A percentile compares a stretch with the other conserved stretches of the same genome.
Evolutionary conservation across 495 filamentous ascomycete genomes (phyloP).

Genomic region (Glonium stellatum): DNA sequence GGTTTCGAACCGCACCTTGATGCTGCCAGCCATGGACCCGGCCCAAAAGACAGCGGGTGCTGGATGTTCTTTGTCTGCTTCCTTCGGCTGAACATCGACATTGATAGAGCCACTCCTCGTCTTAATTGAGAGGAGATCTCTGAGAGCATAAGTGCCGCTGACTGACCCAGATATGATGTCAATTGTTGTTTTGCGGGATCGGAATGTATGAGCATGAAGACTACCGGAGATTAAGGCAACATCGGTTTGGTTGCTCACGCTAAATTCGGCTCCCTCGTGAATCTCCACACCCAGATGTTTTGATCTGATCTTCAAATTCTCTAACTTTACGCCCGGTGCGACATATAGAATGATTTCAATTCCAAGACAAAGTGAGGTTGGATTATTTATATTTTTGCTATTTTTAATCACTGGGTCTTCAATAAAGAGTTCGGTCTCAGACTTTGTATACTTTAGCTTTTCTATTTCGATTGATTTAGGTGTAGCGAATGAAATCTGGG

Average conservation of each 20-base stretch:
- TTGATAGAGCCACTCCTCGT: conserved; percentile 30
- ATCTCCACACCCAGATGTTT: conserved; percentile 21
- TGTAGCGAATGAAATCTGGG: conserved; percentile 6
- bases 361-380: conserved; percentile 11
- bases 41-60: conserved; percentile 26
- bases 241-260: conserved; percentile 16
- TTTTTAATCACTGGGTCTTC: neutral
- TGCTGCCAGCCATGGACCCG: conserved; percentile 24
- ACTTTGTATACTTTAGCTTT: neutral
- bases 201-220: conserved; percentile 13
- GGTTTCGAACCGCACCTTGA: conserved; percentile 23
- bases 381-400: too few species aligned
- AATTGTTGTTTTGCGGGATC: conserved; percentile 28
- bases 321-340: conserved; percentile 6
- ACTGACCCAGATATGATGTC: conserved; percentile 27
- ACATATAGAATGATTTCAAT: conserved; percentile 22
- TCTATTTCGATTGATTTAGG: conserved; percentile 5
- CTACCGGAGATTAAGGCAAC: conserved; percentile 20
- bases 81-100: conserved; percentile 27
- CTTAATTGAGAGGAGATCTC: conserved; percentile 28
- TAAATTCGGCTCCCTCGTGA: conserved; percentile 11
- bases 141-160: conserved; percentile 28
- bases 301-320: conserved; percentile 18
- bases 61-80: conserved; percentile 11
- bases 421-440: neutral